Base-by-base conservation (phyloP, 2,329 filamentous ascomycete genomes). In the Helicocarpus griseus region DNA sequence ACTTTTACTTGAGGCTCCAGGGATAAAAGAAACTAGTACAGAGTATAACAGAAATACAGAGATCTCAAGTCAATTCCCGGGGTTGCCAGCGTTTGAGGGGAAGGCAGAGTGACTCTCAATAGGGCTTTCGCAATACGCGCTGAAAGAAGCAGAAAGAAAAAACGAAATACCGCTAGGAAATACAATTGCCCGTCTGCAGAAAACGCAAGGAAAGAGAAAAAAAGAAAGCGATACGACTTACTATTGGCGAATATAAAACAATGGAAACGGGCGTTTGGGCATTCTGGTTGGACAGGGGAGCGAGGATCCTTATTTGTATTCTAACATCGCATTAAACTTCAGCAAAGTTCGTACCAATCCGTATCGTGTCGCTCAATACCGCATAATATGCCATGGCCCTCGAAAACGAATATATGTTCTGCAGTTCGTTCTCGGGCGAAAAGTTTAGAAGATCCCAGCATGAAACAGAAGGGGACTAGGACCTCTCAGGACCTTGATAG, bases 191-290 rank as follows among this genome's bases (percentile, higher is more conserved):
- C 29, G 17, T 33, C 17, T 9, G 9, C 14, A 45, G 19, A 36
- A 33, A 33, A 47, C 11, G 11, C 17, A 35, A 9, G 2, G n/a
- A 19, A 40, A 31, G 26, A 26, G 9, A 24, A 29, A 49, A 41
- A 40, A 17, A 17, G 24, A 40, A 29, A 40, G 21, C 9, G 22
- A 22, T 11, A 7, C 22, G n/a, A 21, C 8, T 21, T 17, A 21
- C 14, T 5, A 49, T 39, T 49, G 47, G 47, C 21, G 24, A 39
- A 49, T 21, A 17, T 19, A 39, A 49, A 48, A 39, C 6, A 49
- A n/a, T 35, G 36, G n/a, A 39, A 38, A n/a, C n/a, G 22, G n/a
- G n/a, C 8, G 26, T 9, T 11, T 29, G 14, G 35, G 9, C 6
- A 19, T 29, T 40, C 35, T 49, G 47, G 47, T 49, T 49, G 47